Evolutionary conservation across 1,139 yeast species (phyloP).

Genomic region (Blastobotrys ciferrii): DNA sequence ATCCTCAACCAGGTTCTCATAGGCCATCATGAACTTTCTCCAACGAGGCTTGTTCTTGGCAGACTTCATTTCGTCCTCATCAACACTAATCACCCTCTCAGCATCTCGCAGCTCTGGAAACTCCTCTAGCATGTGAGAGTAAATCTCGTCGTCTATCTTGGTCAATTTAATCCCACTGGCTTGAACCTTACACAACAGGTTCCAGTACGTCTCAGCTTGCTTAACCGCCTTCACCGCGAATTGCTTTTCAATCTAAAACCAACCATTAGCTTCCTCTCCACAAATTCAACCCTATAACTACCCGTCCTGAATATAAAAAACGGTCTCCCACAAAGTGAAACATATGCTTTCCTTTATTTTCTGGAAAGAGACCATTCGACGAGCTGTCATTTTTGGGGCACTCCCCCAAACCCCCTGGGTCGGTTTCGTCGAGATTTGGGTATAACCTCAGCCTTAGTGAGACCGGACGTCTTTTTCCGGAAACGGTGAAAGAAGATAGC

Average conservation of each 20-base stretch:
- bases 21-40: constrained; percentile 83
- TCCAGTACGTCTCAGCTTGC: constrained; percentile 93
- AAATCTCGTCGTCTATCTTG: constrained; percentile 76
- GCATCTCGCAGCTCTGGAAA: constrained; percentile 78
- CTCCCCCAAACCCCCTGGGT: no score
- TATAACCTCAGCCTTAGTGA: no score
- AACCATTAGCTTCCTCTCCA: constrained; percentile 24
- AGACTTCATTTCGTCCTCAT: constrained; percentile 82
- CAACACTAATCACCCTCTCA: constrained; percentile 51
- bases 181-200: constrained; percentile 64
- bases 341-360: no score
- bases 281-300: not conserved
- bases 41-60: constrained; percentile 79
- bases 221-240: constrained; percentile 97
- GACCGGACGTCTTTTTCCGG: no score
- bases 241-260: constrained; percentile 69
- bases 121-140: constrained; percentile 58
- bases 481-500: no score
- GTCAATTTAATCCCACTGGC: constrained; percentile 81
- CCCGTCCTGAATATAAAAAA: no score
- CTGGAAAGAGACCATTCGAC: no score
- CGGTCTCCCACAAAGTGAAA: no score
- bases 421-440: no score
- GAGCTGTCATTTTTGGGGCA: no score
- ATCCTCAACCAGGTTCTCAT: constrained; percentile 73